These are phyloP conservation scores for Exserohilum turcica DNA, from an alignment of 2,329 filamentous ascomycete species.

Conservation along the genomic window DNA sequence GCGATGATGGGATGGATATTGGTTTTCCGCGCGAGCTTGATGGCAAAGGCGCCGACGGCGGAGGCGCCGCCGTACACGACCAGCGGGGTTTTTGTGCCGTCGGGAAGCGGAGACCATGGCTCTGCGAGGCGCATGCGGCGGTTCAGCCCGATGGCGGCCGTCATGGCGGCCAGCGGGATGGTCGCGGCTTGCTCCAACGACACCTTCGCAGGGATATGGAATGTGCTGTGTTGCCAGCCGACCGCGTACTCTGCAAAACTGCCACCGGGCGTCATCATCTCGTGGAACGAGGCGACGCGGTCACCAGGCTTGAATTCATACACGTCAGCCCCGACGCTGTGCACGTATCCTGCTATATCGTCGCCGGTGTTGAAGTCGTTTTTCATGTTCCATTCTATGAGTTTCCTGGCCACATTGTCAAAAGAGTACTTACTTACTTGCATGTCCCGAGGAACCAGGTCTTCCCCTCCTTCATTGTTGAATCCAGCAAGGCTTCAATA, in stretches of 20 bases:
- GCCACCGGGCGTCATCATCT: slow-evolving; percentile 59
- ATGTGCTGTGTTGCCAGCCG: slow-evolving; percentile 61
- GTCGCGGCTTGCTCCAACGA: slow-evolving; percentile 59
- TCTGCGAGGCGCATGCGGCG: slow-evolving; percentile 49
- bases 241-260: slow-evolving; percentile 67
- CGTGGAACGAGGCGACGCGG: slow-evolving; percentile 61
- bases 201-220: slow-evolving; percentile 57
- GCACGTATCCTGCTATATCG: slow-evolving; percentile 61
- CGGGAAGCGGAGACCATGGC: slow-evolving; percentile 44
- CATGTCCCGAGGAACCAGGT: too few relatives aligned
- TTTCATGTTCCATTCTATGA: slow-evolving; percentile 20
- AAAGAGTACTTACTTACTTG: too few relatives aligned
- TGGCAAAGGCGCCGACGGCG: slow-evolving; percentile 50
- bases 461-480: too few relatives aligned
- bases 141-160: slow-evolving; percentile 54
- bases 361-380: slow-evolving; percentile 56
- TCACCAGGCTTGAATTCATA: slow-evolving; percentile 64
- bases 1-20: slow-evolving; percentile 52
- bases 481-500: too few relatives aligned
- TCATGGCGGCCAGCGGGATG: slow-evolving; percentile 54
- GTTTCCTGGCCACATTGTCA: slow-evolving; percentile 38
- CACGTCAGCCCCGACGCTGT: slow-evolving; percentile 61
- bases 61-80: slow-evolving; percentile 51
- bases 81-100: slow-evolving; percentile 28
- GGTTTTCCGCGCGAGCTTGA: slow-evolving; percentile 48